phyloP scores from a whole-genome alignment of 139 green algal species.

The Volvox reticuliferus region DNA sequence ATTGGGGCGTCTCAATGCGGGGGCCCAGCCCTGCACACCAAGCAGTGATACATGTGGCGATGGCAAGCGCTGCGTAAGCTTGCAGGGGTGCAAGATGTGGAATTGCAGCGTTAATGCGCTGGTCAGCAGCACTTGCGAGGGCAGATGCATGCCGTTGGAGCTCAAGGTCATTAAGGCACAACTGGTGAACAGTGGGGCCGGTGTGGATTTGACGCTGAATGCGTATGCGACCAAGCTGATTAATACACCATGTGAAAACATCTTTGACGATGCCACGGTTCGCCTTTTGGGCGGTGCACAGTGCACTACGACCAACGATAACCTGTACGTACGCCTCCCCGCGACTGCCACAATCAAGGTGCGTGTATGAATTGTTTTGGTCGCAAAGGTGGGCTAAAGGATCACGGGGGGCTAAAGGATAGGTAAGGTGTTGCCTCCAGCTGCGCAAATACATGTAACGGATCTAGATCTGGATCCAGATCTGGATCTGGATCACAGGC shows the following conservation, averaged over 20 bases:
- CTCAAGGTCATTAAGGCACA: neutral
- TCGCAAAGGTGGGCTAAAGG: neutral
- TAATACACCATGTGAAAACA: neutral
- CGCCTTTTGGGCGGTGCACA: neutral
- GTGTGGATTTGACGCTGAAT: neutral
- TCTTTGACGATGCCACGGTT: neutral
- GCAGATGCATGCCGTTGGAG: neutral
- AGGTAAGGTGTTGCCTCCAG: neutral
- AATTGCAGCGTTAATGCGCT: neutral
- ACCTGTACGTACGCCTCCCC: neutral
- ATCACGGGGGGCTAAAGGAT: neutral
- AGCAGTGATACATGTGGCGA: neutral
- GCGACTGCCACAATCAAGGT: neutral
- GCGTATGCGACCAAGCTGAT: slow-evolving; percentile 4
- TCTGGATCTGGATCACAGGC: neutral
- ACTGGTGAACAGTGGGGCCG: neutral
- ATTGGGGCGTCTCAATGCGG: neutral
- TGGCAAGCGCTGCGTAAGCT: neutral
- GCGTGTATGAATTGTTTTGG: neutral
- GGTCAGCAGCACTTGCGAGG: neutral
- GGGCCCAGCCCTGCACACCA: neutral
- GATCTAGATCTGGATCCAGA: neutral
- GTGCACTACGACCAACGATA: neutral
- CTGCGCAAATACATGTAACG: too few relatives aligned
- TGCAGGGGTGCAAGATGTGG: neutral